Base-by-base conservation (phyloP, 768 basidiomycete genomes). In the Leucosporidium scottii region DNA sequence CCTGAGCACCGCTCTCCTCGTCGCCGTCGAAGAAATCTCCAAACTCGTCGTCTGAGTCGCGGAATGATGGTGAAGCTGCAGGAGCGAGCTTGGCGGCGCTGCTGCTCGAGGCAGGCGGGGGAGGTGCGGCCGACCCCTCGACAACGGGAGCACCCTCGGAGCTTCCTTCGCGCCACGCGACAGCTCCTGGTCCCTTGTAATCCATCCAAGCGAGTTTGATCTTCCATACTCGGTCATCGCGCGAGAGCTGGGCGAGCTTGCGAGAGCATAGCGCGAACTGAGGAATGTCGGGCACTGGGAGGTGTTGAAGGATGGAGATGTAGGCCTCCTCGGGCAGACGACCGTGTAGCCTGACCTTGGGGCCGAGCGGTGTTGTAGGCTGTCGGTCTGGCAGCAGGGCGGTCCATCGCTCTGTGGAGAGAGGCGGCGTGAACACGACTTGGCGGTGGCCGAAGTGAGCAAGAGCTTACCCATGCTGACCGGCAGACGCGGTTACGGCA, bases 141-240 rank as follows among this genome's bases (percentile, higher is more conserved):
- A 76, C 12, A 79, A 76, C 12, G 79, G 81, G 48, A n/a, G 31
- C 15, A 20, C 36, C 36, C 39, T 44, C 34, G 31, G 31, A 27
- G 47, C 30, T 18, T 0, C 64, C 23, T 18, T 34, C 60, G 6
- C 51, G 48, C 62, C 72, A 64, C 5, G 63, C 60, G 56, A 61
- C 53, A 64, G 59, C 56, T 47, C 62, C 68, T 48, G 68, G 65
- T 0, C 73, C 73, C 9, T 44, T 48, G 55, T 71, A 72, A 36
- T 74, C 65, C 27, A 96, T 82, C 27, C 84, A 82, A 21, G 78
- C 79, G 85, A 90, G 92, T 56, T 89, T 83, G 1, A 76, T 74
- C 74, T 88, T 83, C 94, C 94, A 99, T 12, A 90, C 79, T 7
- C 79, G 78, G 62, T 96, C 92, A 66, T 89, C 85, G n/a, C 81